Percentiles rank a stretch among this genome's conserved stretches.
phyloP scores from a whole-genome alignment of 495 filamentous ascomycete species.

The Aspergillus kassunensis region DNA sequence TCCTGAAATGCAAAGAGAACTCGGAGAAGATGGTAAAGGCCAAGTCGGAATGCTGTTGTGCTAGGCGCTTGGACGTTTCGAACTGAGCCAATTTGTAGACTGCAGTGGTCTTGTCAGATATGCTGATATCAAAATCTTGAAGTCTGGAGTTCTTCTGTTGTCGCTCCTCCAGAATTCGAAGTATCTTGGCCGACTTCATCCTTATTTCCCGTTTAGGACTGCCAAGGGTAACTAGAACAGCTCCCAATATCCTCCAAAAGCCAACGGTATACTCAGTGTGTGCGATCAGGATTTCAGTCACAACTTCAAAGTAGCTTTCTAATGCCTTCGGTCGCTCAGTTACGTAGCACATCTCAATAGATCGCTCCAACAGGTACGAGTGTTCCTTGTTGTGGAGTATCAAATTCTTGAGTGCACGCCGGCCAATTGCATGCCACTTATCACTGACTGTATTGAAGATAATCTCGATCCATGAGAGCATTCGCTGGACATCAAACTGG shows the following conservation, averaged over 20 bases:
- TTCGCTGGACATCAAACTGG: slow-evolving; percentile 85
- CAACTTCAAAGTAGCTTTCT: slow-evolving; percentile 93
- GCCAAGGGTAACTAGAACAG: slow-evolving; percentile 85
- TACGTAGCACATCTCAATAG: slow-evolving; percentile 83
- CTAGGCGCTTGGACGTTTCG: slow-evolving; percentile 87
- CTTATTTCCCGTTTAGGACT: slow-evolving; percentile 84
- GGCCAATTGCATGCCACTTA: slow-evolving; percentile 85
- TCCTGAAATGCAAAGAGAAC: slow-evolving; percentile 86
- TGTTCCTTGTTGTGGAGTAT: slow-evolving; percentile 86
- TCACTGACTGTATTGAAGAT: slow-evolving; percentile 90
- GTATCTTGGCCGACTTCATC: slow-evolving; percentile 80
- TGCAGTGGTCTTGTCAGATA: slow-evolving; percentile 95
- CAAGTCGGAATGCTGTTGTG: slow-evolving; percentile 79
- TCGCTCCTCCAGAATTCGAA: slow-evolving; percentile 78
- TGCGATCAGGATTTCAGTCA: slow-evolving; percentile 79
- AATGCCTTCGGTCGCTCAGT: slow-evolving; percentile 66
- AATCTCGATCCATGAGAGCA: slow-evolving; percentile 90
- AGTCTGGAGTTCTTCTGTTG: slow-evolving; percentile 83
- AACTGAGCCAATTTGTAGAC: slow-evolving; percentile 98
- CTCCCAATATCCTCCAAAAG: slow-evolving; percentile 85
- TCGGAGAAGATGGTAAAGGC: slow-evolving; percentile 95
- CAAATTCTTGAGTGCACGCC: slow-evolving; percentile 83
- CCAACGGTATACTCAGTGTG: slow-evolving; percentile 72
- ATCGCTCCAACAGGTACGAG: slow-evolving; percentile 76
- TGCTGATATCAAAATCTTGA: slow-evolving; percentile 96